A percentile compares a stretch with the other conserved stretches of the same genome.
phyloP scores from a whole-genome alignment of 345 rosid species.

The Raphanus sativus region DNA sequence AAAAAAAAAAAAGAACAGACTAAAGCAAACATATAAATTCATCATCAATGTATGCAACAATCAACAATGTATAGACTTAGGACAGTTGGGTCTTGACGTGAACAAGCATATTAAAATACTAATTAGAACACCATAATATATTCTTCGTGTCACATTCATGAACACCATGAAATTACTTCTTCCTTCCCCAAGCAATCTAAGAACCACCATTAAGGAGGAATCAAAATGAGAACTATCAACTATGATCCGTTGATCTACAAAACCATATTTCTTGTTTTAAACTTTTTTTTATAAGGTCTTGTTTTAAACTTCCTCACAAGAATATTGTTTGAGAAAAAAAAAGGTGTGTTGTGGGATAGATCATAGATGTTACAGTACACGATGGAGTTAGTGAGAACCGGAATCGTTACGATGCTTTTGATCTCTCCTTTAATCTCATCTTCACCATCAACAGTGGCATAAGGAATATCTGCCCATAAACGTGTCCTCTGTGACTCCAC shows the following conservation, averaged over 20 bases:
- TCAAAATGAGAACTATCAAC: background rate
- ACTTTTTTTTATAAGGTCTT: no score
- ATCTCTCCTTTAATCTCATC: slow-evolving; percentile 47
- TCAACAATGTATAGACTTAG: no score
- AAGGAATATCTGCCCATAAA: slow-evolving; percentile 46
- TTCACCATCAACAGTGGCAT: slow-evolving; percentile 54
- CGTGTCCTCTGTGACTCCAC: slow-evolving; percentile 50
- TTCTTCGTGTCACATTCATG: slow-evolving; percentile 20
- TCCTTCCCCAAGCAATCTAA: background rate
- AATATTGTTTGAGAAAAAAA: background rate
- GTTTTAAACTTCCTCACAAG: background rate
- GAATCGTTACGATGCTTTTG: slow-evolving; percentile 45
- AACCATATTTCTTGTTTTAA: background rate
- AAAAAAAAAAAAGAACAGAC: no score
- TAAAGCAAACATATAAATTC: no score
- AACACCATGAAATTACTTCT: background rate
- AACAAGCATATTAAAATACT: background rate
- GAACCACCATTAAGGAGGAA: background rate
- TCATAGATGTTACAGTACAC: slow-evolving; percentile 51
- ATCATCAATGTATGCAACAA: no score
- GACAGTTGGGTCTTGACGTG: background rate
- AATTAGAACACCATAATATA: background rate
- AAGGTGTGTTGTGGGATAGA: slow-evolving; percentile 54
- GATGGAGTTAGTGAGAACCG: slow-evolving; percentile 45
- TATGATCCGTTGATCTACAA: background rate